phyloP scores from a whole-genome alignment of 139 green algal genomes.

The Coelastrella sp. region DNA sequence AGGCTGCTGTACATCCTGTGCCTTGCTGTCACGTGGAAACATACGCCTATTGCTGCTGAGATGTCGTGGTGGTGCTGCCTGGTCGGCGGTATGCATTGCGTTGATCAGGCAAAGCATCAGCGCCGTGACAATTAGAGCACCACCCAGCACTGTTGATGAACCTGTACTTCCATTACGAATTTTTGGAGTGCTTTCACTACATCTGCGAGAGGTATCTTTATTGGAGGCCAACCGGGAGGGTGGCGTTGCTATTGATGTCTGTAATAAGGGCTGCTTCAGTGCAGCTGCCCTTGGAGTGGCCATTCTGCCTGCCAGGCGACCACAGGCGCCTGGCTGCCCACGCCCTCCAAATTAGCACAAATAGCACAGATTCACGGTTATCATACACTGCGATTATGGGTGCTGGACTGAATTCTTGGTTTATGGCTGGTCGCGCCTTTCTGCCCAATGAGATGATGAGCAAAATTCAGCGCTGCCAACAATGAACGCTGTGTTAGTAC shows the following conservation, averaged over 20 bases:
- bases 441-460: no score
- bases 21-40: neutral
- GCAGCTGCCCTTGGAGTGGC: conserved; percentile 25
- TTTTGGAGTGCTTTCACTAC: no score
- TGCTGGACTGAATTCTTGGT: no score
- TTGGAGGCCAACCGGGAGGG: neutral
- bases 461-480: no score
- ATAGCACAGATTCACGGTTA: no score
- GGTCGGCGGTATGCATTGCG: neutral
- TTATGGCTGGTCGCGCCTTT: no score
- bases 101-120: conserved; percentile 14
- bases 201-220: neutral
- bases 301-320: neutral
- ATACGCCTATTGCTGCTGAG: neutral
- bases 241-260: neutral
- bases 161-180: no score
- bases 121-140: neutral
- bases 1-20: neutral
- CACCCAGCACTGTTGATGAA: neutral
- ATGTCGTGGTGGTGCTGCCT: neutral
- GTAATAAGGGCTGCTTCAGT: neutral
- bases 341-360: no score
- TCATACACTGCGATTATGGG: no score
- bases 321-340: no score
- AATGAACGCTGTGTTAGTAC: no score